These are phyloP conservation scores for Medicago lupulina DNA, from an alignment of 306 rosid genomes.

Conservation along the genomic window DNA sequence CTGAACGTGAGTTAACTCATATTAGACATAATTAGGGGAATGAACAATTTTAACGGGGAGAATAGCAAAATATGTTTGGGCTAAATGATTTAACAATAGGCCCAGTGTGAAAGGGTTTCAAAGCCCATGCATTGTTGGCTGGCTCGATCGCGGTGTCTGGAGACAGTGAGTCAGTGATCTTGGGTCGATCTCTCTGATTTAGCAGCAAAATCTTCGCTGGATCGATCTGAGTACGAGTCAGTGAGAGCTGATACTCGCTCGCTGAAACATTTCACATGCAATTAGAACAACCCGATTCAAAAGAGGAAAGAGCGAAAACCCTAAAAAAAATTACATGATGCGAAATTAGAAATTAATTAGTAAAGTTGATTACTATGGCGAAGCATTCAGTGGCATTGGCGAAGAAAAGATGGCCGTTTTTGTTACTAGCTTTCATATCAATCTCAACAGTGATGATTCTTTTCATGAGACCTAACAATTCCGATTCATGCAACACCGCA, in stretches of 20 bases:
- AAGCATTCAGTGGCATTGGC: constrained; percentile 57
- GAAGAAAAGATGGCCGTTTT: constrained; percentile 65
- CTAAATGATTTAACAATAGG: no score
- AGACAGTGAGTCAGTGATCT: not conserved
- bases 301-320: constrained; percentile 21
- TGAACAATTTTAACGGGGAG: no score
- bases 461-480: constrained; percentile 56
- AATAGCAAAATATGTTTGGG: no score
- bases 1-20: no score
- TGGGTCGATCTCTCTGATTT: not conserved
- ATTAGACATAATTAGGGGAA: no score
- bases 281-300: not conserved
- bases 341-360: not conserved
- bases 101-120: no score
- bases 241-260: not conserved
- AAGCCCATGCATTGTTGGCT: no score
- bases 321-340: not conserved
- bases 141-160: no score
- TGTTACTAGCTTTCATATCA: constrained; percentile 61
- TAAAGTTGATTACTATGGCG: constrained; percentile 41
- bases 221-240: not conserved
- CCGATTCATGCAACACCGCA: constrained; percentile 56
- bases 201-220: not conserved
- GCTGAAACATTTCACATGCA: not conserved
- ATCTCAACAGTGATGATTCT: constrained; percentile 66